These are phyloP conservation scores for Pythium periplocum DNA, from an alignment of 352 stramenopile species.

Conservation along the genomic window DNA sequence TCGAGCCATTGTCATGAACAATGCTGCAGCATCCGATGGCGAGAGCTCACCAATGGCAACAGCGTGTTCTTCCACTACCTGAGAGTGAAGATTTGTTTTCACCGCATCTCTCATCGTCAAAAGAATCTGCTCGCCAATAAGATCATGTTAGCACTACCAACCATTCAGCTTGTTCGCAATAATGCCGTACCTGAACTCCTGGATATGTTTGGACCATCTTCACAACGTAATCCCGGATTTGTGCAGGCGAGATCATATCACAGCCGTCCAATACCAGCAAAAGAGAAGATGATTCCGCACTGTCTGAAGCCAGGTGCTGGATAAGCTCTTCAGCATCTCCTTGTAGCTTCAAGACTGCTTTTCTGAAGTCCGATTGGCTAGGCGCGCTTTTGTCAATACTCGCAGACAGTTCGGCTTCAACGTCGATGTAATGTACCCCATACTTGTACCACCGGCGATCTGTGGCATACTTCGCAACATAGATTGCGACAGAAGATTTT, in stretches of 20 bases:
- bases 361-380: slow-evolving; percentile 7
- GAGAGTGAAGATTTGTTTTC: slow-evolving; percentile 10
- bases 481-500: slow-evolving; percentile 56
- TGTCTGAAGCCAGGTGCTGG: background rate
- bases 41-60: slow-evolving; percentile 28
- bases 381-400: slow-evolving; percentile 7
- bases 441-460: slow-evolving; percentile 35
- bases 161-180: background rate
- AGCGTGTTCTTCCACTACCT: slow-evolving; percentile 16
- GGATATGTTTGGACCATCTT: slow-evolving; percentile 31
- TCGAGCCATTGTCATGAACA: slow-evolving; percentile 45
- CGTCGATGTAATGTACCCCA: slow-evolving; percentile 51
- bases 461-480: slow-evolving; percentile 42
- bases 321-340: slow-evolving; percentile 2
- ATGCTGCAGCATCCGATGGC: slow-evolving; percentile 31
- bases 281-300: background rate
- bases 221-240: slow-evolving; percentile 40
- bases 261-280: slow-evolving; percentile 63
- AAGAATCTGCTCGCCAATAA: slow-evolving; percentile 13
- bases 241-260: slow-evolving; percentile 28
- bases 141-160: background rate
- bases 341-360: slow-evolving; percentile 12
- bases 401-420: slow-evolving; percentile 21
- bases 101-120: slow-evolving; percentile 14
- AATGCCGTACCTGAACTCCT: slow-evolving; percentile 32